phyloP scores from a whole-genome alignment of 2,329 filamentous ascomycete genomes.

The Pseudocercospora cruenta region DNA sequence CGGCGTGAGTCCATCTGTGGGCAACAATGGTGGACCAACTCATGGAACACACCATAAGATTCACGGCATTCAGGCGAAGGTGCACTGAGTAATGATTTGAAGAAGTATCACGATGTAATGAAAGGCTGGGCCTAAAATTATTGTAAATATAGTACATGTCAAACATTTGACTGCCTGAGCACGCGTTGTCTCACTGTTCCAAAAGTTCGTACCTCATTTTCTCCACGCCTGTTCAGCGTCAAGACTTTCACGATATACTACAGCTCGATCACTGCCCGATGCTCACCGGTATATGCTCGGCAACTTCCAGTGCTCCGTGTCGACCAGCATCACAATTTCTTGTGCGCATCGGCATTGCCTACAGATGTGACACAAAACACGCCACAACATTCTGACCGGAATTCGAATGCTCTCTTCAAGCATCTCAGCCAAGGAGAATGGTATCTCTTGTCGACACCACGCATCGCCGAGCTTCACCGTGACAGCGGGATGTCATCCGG shows the following conservation, averaged over 20 bases:
- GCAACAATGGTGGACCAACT: constrained; percentile 28
- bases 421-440: neutral
- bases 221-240: too few relatives aligned
- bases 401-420: neutral
- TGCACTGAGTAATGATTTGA: neutral
- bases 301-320: neutral
- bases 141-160: neutral
- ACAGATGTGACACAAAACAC: neutral
- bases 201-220: too few relatives aligned
- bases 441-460: neutral
- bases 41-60: constrained; percentile 24
- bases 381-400: neutral
- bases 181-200: too few relatives aligned
- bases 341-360: neutral
- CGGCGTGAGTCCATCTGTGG: constrained; percentile 17
- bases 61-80: constrained; percentile 7
- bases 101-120: neutral
- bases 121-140: neutral
- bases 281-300: neutral
- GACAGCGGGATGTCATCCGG: neutral
- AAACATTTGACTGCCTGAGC: neutral
- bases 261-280: neutral
- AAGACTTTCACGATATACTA: too few relatives aligned
- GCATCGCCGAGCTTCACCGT: neutral
- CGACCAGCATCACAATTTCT: neutral